Percentiles rank a stretch among this genome's conserved stretches.
These are phyloP conservation scores for Cladobotryum protrusum DNA, from an alignment of 2,329 filamentous ascomycete genomes.

Conservation along the genomic window DNA sequence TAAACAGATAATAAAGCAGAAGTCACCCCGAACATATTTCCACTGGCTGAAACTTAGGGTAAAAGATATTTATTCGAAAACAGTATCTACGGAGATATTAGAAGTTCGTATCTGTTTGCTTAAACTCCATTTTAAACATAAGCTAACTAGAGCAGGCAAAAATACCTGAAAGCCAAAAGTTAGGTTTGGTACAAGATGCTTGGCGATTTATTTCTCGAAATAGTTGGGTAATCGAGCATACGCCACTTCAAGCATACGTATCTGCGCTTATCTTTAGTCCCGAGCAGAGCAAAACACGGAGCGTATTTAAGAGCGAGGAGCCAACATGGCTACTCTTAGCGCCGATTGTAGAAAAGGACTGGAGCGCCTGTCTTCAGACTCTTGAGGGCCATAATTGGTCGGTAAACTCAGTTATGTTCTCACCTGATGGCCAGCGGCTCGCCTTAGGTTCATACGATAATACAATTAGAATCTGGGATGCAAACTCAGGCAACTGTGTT, in stretches of 20 bases:
- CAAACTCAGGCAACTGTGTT: neutral
- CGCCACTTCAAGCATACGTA: slow-evolving; percentile 4
- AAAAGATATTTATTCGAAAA: no score
- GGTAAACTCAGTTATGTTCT: neutral
- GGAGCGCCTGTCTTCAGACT: slow-evolving; percentile 5
- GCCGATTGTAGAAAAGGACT: slow-evolving; percentile 7
- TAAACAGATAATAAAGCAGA: no score
- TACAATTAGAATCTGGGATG: slow-evolving; percentile 1
- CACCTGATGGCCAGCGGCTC: neutral
- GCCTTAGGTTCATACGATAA: slow-evolving; percentile 4
- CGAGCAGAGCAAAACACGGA: neutral
- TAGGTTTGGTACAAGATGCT: slow-evolving; percentile 4
- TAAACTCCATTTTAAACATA: no score
- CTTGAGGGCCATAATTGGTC: no score
- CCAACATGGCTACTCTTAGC: slow-evolving; percentile 1
- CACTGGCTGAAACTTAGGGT: no score
- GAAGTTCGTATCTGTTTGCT: no score
- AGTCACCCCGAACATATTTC: no score
- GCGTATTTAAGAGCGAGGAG: slow-evolving; percentile 2
- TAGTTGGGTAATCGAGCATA: neutral
- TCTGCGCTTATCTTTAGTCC: no score
- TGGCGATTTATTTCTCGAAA: slow-evolving; percentile 1
- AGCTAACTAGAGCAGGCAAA: no score
- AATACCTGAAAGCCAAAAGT: no score
- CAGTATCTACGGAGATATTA: no score